These are phyloP conservation scores for Sporobolomyces pararoseus DNA, from an alignment of 768 basidiomycete genomes.

Conservation along the genomic window DNA sequence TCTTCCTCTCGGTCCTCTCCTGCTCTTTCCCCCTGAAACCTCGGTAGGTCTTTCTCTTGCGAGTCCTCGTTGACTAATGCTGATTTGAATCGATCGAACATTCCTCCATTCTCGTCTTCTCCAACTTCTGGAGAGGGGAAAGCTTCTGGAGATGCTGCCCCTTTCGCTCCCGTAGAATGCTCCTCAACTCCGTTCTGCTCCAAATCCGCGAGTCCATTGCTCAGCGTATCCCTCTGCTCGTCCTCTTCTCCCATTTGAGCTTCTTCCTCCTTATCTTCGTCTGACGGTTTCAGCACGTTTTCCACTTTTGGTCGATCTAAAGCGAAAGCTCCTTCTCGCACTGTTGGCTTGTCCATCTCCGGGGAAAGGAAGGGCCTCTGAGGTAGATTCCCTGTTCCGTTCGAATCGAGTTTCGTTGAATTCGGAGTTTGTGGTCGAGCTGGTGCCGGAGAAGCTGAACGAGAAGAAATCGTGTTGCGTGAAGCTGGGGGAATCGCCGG, in stretches of 20 bases:
- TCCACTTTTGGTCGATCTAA: conserved; percentile 24
- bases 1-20: neutral
- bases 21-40: too few relatives aligned
- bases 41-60: neutral
- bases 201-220: too few relatives aligned
- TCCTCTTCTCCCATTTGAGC: neutral
- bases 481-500: neutral
- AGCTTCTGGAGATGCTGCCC: neutral
- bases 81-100: conserved; percentile 8
- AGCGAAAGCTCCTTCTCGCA: conserved; percentile 16
- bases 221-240: neutral
- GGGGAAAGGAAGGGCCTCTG: conserved; percentile 31
- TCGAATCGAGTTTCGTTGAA: neutral
- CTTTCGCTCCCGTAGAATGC: too few relatives aligned
- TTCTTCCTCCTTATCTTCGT: neutral
- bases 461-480: neutral
- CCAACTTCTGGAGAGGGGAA: neutral
- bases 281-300: neutral
- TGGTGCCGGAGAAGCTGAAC: neutral
- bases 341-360: conserved; percentile 19
- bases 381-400: neutral
- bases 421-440: neutral
- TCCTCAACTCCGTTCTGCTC: too few relatives aligned
- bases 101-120: neutral
- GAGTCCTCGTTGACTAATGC: neutral